These are phyloP conservation scores for Stellera chamaejasme DNA, from an alignment of 345 rosid genomes.

Conservation along the genomic window DNA sequence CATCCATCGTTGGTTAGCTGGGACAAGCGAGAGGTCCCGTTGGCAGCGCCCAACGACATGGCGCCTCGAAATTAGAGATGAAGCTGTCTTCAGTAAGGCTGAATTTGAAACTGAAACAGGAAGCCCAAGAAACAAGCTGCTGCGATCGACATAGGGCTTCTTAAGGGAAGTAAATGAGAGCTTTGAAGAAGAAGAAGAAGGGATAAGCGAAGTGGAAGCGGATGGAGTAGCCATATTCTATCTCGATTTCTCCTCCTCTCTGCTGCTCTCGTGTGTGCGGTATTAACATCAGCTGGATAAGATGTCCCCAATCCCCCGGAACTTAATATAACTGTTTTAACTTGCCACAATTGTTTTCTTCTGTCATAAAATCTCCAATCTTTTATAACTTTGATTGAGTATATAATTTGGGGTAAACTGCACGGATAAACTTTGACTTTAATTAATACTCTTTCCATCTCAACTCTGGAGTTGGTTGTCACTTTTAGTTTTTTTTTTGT, in stretches of 20 bases:
- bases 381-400: too few relatives aligned
- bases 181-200: slow-evolving; percentile 18
- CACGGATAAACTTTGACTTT: too few relatives aligned
- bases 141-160: slow-evolving; percentile 9
- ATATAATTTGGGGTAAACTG: too few relatives aligned
- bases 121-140: slow-evolving; percentile 33
- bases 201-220: slow-evolving; percentile 23
- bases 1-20: slow-evolving; percentile 70
- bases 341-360: too few relatives aligned
- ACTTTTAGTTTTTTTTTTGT: too few relatives aligned
- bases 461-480: too few relatives aligned
- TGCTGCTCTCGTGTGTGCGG: background rate
- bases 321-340: too few relatives aligned
- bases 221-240: slow-evolving; percentile 40
- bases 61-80: slow-evolving; percentile 17
- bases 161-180: slow-evolving; percentile 10
- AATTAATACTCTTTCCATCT: too few relatives aligned
- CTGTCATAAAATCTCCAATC: too few relatives aligned
- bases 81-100: slow-evolving; percentile 11
- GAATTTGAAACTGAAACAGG: slow-evolving; percentile 28
- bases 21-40: slow-evolving; percentile 35
- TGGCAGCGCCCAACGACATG: slow-evolving; percentile 39
- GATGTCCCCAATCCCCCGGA: slow-evolving; percentile 4
- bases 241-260: slow-evolving; percentile 7
- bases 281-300: slow-evolving; percentile 20